Evolutionary conservation across 2,329 filamentous ascomycete genomes (phyloP), one percentile per base, ranked within the genome.

Genomic region (Fusarium irregulare): DNA sequence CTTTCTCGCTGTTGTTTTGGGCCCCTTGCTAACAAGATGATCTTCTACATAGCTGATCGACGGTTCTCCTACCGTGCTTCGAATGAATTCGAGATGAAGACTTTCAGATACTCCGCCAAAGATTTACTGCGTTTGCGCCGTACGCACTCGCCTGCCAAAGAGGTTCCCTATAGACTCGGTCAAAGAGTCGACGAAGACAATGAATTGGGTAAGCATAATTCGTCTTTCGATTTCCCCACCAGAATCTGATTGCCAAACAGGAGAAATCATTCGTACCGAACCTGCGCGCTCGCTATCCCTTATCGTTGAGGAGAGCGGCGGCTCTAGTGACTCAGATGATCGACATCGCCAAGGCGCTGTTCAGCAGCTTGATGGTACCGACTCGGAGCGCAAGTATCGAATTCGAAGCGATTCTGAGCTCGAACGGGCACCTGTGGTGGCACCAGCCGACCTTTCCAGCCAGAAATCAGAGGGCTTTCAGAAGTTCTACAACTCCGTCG

Each of bases 391-490:
- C 79, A 81, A 80, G 56, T 87, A 85, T 63, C 78, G 80, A 40
- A 82, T 84, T 51, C 79, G 86, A 56, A 81, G 78, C 50, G 81
- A 81, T 20, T 81, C 80, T 2, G 83, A 86, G 66, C 72, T 80
- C 20, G 77, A 78, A 45, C 78, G 75, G 44, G 85, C 85, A 48
- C 86, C 87, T 9, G 79, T 88, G 37, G 79, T 85, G 53, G 87
- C 87, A 23, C 88, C 88, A 13, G 77, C 83, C 21, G 86, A 83
- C 11, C 77, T 86, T 34, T 78, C 77, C 40, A 85, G 86, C 27
- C 88, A 91, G 76, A 85, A 86, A 70, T 85, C 84, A 34, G 88
- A 91, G 76, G 89, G 89, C n/a, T 91, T 91, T 71, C 86, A 89
- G 76, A 83, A 86, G 55, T 91, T 91, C 75, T 91, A 89, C 79